Conservation (phyloP, 2,329 filamentous ascomycete species). For the Phaeoacremonium minimum region DNA sequence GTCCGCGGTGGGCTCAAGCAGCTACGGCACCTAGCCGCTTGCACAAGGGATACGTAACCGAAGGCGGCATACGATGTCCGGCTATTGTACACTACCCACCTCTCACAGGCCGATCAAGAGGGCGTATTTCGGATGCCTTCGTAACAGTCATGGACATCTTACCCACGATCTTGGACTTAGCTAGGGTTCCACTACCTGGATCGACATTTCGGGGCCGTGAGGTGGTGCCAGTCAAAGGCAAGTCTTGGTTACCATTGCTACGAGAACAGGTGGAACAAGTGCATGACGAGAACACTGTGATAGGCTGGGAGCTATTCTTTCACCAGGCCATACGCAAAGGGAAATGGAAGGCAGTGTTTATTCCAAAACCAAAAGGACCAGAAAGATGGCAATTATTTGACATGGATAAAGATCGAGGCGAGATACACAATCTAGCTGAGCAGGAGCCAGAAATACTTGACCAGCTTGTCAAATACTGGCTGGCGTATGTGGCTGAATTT, state of each 20-base stretch:
- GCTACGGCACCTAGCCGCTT: constrained; percentile 29
- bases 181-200: constrained; percentile 44
- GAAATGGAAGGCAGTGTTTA: constrained; percentile 1
- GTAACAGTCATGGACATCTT: constrained; percentile 47
- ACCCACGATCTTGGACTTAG: constrained; percentile 42
- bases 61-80: constrained; percentile 47
- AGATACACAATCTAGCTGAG: constrained; percentile 2
- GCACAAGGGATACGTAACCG: constrained; percentile 34
- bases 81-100: constrained; percentile 31
- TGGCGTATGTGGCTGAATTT: background rate
- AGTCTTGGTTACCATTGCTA: constrained; percentile 25
- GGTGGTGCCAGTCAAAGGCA: constrained; percentile 25
- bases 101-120: constrained; percentile 6
- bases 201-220: constrained; percentile 36
- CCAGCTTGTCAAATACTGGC: background rate
- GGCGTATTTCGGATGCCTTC: constrained; percentile 37
- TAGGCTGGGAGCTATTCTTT: constrained; percentile 3
- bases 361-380: constrained; percentile 1
- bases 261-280: background rate
- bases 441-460: constrained; percentile 1
- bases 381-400: constrained; percentile 3
- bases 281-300: background rate
- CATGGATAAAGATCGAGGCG: constrained; percentile 1
- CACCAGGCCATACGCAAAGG: constrained; percentile 3
- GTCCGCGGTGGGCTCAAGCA: constrained; percentile 46